Percentiles rank a stretch among this genome's conserved stretches.
Conservation (phyloP, 2,329 filamentous ascomycete genomes). For the Aspergillus fructus region DNA sequence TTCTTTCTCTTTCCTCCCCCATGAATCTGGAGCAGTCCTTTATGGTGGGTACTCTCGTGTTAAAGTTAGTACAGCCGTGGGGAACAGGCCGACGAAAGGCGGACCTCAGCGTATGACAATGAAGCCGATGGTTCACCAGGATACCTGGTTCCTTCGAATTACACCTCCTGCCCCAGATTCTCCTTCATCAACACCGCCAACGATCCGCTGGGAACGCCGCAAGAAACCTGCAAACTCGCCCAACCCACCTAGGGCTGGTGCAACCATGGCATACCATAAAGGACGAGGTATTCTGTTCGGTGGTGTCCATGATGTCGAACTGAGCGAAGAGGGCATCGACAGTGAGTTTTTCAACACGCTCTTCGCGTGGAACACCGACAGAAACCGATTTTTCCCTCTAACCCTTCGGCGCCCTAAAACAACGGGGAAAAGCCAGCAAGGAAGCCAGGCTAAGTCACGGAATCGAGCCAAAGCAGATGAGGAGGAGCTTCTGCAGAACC, state of each 20-base stretch:
- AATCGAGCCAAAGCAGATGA: constrained; percentile 82
- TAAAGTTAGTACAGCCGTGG: constrained; percentile 61
- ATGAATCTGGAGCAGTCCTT: constrained; percentile 84
- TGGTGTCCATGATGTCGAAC: constrained; percentile 88
- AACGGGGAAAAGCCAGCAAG: constrained; percentile 60
- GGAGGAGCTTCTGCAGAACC: constrained; percentile 81
- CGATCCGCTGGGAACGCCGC: constrained; percentile 84
- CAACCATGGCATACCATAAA: constrained; percentile 93
- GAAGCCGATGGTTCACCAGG: constrained; percentile 87
- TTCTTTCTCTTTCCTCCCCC: constrained; percentile 87
- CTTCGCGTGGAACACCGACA: constrained; percentile 91
- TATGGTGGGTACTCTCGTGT: constrained; percentile 94
- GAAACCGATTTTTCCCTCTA: constrained; percentile 91
- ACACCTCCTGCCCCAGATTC: constrained; percentile 69
- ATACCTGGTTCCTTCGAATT: constrained; percentile 90
- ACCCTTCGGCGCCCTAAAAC: constrained; percentile 70
- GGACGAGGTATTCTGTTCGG: constrained; percentile 91
- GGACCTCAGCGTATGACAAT: constrained; percentile 68
- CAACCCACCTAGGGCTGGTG: constrained; percentile 77
- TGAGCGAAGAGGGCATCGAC: constrained; percentile 91
- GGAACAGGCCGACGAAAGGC: constrained; percentile 62
- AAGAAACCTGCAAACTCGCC: constrained; percentile 91
- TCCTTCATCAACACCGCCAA: constrained; percentile 63
- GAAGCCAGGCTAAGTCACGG: constrained; percentile 52
- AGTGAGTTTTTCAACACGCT: constrained; percentile 95